These are phyloP conservation scores for Hypoxylon sp. DNA, from an alignment of 2,329 filamentous ascomycete genomes.

Conservation along the genomic window DNA sequence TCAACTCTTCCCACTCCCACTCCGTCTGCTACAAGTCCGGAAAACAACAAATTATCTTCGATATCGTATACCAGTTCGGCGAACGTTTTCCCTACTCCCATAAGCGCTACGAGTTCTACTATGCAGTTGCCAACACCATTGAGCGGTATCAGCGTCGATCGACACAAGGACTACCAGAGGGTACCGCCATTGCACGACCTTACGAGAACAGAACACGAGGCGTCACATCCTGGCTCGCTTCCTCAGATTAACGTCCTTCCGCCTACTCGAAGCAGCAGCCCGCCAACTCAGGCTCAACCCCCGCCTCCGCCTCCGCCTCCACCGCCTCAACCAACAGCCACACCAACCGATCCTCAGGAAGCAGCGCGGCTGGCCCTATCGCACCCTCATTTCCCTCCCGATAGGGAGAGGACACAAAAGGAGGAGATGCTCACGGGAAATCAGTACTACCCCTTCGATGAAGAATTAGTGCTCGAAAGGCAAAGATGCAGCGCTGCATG, in stretches of 20 bases:
- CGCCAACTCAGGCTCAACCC: slow-evolving; percentile 46
- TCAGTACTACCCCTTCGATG: slow-evolving; percentile 84
- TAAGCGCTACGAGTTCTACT: slow-evolving; percentile 66
- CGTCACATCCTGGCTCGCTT: slow-evolving; percentile 65
- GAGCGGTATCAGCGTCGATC: slow-evolving; percentile 53
- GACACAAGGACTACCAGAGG: slow-evolving; percentile 70
- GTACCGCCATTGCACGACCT: slow-evolving; percentile 73
- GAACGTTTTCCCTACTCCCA: slow-evolving; percentile 73
- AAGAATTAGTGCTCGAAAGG: slow-evolving; percentile 85
- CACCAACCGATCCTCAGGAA: slow-evolving; percentile 64
- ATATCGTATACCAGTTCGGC: slow-evolving; percentile 66
- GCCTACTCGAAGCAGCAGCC: slow-evolving; percentile 65
- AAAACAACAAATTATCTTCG: slow-evolving; percentile 73
- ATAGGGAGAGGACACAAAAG: slow-evolving; percentile 75
- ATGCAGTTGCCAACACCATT: slow-evolving; percentile 54
- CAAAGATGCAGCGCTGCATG: slow-evolving; percentile 85
- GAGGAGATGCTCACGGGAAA: slow-evolving; percentile 89
- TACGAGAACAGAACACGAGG: slow-evolving; percentile 69
- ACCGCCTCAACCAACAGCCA: slow-evolving; percentile 49
- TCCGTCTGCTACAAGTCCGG: slow-evolving; percentile 70
- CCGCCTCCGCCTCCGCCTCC: slow-evolving; percentile 37
- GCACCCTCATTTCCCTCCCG: slow-evolving; percentile 65
- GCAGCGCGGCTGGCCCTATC: slow-evolving; percentile 73
- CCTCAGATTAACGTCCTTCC: slow-evolving; percentile 72
- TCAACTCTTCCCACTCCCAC: slow-evolving; percentile 72